phyloP scores from a whole-genome alignment of 768 basidiomycete species.

The Clitopilus passeckerianus region DNA sequence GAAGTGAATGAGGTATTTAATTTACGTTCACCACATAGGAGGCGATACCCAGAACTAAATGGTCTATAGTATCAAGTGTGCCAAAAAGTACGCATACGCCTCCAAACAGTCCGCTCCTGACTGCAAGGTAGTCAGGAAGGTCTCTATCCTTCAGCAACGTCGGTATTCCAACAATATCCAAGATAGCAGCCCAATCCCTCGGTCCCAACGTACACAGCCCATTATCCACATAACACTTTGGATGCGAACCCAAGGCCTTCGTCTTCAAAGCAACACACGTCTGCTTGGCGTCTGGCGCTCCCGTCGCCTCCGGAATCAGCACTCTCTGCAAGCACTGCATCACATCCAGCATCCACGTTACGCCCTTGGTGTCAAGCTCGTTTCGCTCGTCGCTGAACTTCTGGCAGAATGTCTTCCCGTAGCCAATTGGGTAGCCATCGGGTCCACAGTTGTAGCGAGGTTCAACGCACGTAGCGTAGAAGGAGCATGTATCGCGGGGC shows the following conservation, averaged over 20 bases:
- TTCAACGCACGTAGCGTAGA: slow-evolving; percentile 42
- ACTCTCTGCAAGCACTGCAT: slow-evolving; percentile 42
- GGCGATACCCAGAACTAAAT: not conserved
- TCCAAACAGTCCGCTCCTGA: slow-evolving; percentile 26
- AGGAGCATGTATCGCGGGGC: slow-evolving; percentile 31
- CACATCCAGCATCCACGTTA: slow-evolving; percentile 37
- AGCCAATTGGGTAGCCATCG: slow-evolving; percentile 35
- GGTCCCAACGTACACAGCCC: slow-evolving; percentile 35
- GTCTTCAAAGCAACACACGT: slow-evolving; percentile 28
- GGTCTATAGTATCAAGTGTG: not conserved
- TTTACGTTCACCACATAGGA: not conserved
- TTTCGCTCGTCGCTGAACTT: slow-evolving; percentile 26
- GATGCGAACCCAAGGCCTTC: slow-evolving; percentile 36
- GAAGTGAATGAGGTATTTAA: not conserved
- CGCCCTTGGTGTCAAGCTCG: slow-evolving; percentile 24
- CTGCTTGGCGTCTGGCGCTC: slow-evolving; percentile 9
- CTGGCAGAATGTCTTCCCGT: slow-evolving; percentile 34
- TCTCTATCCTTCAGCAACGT: slow-evolving; percentile 25
- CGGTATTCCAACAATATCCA: slow-evolving; percentile 27
- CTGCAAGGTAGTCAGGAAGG: slow-evolving; percentile 20
- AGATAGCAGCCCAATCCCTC: slow-evolving; percentile 29
- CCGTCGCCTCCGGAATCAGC: slow-evolving; percentile 30
- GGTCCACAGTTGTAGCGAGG: slow-evolving; percentile 39
- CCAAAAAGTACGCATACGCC: slow-evolving; percentile 16
- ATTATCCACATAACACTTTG: slow-evolving; percentile 32